Evolutionary conservation across 768 basidiomycete species (phyloP).

Genomic region (Lactarius hengduanensis): DNA sequence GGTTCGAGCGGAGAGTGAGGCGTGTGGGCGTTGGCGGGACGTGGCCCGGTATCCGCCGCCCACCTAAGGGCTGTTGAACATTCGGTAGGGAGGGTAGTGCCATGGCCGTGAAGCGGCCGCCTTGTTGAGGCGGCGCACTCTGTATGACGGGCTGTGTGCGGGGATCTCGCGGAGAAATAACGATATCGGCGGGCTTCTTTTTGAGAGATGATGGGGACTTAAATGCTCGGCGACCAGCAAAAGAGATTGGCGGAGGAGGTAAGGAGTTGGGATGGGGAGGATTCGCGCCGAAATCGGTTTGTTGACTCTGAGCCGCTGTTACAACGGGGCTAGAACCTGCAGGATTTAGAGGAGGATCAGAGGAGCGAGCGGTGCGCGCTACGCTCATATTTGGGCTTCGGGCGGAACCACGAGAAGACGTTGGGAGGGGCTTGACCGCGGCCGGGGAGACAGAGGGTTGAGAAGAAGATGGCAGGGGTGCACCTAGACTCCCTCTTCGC

Average conservation of each 20-base stretch:
- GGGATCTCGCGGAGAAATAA: slow-evolving; percentile 68
- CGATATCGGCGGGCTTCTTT: slow-evolving; percentile 73
- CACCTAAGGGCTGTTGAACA: slow-evolving; percentile 20
- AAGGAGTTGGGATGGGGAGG: slow-evolving; percentile 43
- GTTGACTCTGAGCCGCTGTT: slow-evolving; percentile 34
- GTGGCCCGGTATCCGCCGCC: slow-evolving; percentile 26
- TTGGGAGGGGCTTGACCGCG: slow-evolving; percentile 32
- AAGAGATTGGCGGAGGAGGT: slow-evolving; percentile 72
- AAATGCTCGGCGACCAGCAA: slow-evolving; percentile 69
- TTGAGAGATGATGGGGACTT: slow-evolving; percentile 52
- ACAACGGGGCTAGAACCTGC: slow-evolving; percentile 27
- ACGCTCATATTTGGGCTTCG: slow-evolving; percentile 29
- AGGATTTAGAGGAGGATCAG: slow-evolving; percentile 34
- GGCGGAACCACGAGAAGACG: slow-evolving; percentile 36
- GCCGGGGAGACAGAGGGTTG: slow-evolving; percentile 28
- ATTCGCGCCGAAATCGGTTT: slow-evolving; percentile 22
- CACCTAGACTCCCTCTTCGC: slow-evolving; percentile 58
- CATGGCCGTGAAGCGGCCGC: slow-evolving; percentile 36
- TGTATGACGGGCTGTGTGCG: slow-evolving; percentile 63
- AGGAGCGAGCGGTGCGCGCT: slow-evolving; percentile 31
- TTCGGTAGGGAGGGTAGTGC: slow-evolving; percentile 27
- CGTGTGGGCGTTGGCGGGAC: slow-evolving; percentile 30
- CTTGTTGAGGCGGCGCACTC: slow-evolving; percentile 70
- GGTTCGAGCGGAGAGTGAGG: slow-evolving; percentile 29
- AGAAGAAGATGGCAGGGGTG: slow-evolving; percentile 30